Evolutionary conservation across 2,329 filamentous ascomycete genomes (phyloP).

Genomic region (Talaromyces sp.): DNA sequence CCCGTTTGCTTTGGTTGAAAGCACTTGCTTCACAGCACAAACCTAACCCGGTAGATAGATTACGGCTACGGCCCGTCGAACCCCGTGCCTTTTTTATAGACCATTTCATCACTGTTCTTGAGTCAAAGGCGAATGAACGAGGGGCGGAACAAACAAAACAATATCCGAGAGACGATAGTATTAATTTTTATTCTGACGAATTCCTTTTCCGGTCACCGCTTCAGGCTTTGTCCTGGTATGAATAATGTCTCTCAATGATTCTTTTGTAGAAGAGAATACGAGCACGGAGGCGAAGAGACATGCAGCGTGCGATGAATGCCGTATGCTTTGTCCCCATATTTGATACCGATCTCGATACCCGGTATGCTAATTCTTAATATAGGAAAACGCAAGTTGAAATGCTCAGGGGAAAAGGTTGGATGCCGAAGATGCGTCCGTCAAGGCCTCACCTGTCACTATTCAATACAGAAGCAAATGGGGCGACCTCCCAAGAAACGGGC

Average conservation of each 20-base stretch:
- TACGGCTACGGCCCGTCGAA: background rate
- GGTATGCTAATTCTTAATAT: conserved; percentile 11
- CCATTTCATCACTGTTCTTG: background rate
- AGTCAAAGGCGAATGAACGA: background rate
- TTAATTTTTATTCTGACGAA: background rate
- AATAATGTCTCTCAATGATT: background rate
- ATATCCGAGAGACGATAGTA: background rate
- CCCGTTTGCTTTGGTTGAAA: background rate
- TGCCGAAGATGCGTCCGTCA: conserved; percentile 40
- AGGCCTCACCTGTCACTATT: conserved; percentile 39
- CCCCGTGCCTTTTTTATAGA: background rate
- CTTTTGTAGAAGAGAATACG: conserved; percentile 13
- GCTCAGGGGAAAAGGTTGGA: conserved; percentile 39
- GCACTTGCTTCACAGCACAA: background rate
- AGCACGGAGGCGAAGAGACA: conserved; percentile 34
- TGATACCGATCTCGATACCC: background rate
- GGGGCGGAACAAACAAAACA: background rate
- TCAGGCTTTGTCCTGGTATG: background rate
- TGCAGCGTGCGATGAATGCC: conserved; percentile 45
- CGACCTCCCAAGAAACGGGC: conserved; percentile 38
- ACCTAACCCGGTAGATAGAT: background rate
- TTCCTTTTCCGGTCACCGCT: background rate
- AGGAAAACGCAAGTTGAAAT: conserved; percentile 45
- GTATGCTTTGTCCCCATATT: conserved; percentile 26
- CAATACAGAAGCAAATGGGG: conserved; percentile 44